Evolutionary conservation across 805 yeast genomes (phyloP), one percentile per base, ranked within the genome.

Genomic region (Isabelozyma heimii): DNA sequence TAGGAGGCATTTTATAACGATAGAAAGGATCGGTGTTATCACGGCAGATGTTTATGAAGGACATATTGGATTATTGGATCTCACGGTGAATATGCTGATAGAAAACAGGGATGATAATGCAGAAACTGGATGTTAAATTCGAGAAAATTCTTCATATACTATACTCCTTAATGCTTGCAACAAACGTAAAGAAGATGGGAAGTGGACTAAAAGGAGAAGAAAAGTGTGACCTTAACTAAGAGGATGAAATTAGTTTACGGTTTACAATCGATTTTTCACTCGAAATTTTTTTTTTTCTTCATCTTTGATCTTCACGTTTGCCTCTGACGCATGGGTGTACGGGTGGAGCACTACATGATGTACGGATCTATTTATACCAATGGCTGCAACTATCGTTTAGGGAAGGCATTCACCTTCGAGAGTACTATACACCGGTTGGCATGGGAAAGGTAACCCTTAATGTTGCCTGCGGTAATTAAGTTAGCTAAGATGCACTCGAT

Each of bases 1-100:
- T 86, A 40, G 95, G 87, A 66, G 99, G 99, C 99, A 94, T 94
- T 78, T 94, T 94, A 75, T 94, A 94, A 78, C 99, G 97, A 84
- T 94, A 94, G 72, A 94, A 94, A 42, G 97, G 97, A 77, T 94
- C 99, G 63, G 87, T 84, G 78, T 92, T 94, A 65, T 91, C 97
- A 79, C 99, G 91, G 72, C 96, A 86, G 62, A 94, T 92, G 72
- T 94, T 92, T 66, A 92, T 86, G 59, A 84, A 77, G 48, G 97
- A 87, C 97, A 90, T 90, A 57, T 51, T 30, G 35, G 35, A 13
- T 30, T 30, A 30, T 30, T 30, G 6, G 24, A 20, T 20, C 4
- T 30, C 35, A 30, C 35, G 35, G 35, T 30, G 35, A 30, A 30
- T 30, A 30, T 30, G 35, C 35, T 30, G 35, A 30, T 30, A 10